Percentiles rank a stretch among this genome's conserved stretches.
Conservation (phyloP, 2,329 filamentous ascomycete genomes). For the Fusarium secorum region DNA sequence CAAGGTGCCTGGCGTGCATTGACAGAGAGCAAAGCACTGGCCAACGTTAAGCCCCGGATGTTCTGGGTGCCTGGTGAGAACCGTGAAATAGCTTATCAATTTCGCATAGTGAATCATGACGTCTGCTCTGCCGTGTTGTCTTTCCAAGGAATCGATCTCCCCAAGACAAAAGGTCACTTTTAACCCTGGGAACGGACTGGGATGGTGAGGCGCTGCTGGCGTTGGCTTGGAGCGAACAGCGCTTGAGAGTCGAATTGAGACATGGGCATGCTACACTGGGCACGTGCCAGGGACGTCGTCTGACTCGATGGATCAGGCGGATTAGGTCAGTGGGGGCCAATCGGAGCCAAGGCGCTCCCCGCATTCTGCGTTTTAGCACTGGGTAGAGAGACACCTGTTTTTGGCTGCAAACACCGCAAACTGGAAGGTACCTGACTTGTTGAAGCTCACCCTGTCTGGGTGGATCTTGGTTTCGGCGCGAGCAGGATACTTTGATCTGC, state of each 20-base stretch:
- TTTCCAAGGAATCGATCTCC: conserved; percentile 27
- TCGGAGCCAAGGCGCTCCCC: conserved; percentile 40
- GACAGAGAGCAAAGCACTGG: conserved; percentile 12
- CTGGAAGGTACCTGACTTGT: conserved; percentile 33
- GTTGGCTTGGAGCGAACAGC: conserved; percentile 24
- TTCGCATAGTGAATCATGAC: conserved; percentile 28
- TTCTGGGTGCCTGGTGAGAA: conserved; percentile 4
- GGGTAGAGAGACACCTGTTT: conserved; percentile 26
- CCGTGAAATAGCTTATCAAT: conserved; percentile 7
- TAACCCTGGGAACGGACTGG: conserved; percentile 28
- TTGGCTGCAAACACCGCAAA: conserved; percentile 24
- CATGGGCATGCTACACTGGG: conserved; percentile 32
- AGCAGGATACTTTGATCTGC: conserved; percentile 24
- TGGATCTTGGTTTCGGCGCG: conserved; percentile 13
- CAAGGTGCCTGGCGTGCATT: conserved; percentile 10
- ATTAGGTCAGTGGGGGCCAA: conserved; percentile 38
- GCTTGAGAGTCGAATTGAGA: conserved; percentile 30
- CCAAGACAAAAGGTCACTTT: conserved; percentile 18
- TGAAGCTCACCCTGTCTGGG: conserved; percentile 28
- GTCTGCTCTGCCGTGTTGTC: conserved; percentile 16
- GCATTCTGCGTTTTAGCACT: conserved; percentile 39
- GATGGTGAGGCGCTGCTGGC: conserved; percentile 29
- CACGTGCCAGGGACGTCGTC: conserved; percentile 45
- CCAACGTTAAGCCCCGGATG: neutral
- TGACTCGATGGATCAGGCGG: conserved; percentile 45